Conservation (phyloP, 768 basidiomycete genomes). For the Leccinum boreale region DNA sequence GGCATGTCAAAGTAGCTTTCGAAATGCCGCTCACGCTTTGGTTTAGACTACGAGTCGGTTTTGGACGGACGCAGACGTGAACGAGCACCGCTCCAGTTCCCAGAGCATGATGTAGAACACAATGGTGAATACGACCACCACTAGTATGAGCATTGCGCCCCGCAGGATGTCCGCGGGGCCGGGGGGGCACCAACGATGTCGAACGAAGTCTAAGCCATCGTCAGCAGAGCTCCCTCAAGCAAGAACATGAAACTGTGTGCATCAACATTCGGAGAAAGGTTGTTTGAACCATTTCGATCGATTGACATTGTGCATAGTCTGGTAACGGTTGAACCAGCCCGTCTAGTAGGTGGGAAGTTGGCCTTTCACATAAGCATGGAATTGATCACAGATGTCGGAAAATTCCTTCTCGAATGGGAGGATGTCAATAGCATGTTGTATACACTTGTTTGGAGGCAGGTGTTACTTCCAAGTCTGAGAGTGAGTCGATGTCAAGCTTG, state of each 20-base stretch:
- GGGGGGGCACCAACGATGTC: conserved; percentile 3
- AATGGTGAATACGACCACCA: conserved; percentile 19
- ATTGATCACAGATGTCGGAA: no score
- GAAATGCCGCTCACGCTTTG: neutral
- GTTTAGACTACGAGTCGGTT: neutral
- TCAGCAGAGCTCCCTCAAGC: no score
- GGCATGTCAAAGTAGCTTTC: neutral
- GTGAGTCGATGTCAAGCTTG: no score
- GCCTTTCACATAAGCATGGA: no score
- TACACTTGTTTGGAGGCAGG: no score
- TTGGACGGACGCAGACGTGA: neutral
- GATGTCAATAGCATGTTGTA: no score
- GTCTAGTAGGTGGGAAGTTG: no score
- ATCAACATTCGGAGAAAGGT: neutral
- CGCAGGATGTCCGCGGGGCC: conserved; percentile 5
- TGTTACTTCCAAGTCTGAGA: no score
- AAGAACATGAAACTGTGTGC: neutral
- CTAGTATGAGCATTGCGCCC: conserved; percentile 15
- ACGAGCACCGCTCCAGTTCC: conserved; percentile 17
- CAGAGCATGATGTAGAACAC: neutral
- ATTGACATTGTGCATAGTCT: no score
- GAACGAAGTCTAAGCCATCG: neutral
- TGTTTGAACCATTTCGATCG: conserved; percentile 6
- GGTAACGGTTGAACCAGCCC: no score
- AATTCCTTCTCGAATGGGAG: no score